These are phyloP conservation scores for Dendrobium officinale DNA, from an alignment of 106 monocot genomes.

Conservation along the genomic window DNA sequence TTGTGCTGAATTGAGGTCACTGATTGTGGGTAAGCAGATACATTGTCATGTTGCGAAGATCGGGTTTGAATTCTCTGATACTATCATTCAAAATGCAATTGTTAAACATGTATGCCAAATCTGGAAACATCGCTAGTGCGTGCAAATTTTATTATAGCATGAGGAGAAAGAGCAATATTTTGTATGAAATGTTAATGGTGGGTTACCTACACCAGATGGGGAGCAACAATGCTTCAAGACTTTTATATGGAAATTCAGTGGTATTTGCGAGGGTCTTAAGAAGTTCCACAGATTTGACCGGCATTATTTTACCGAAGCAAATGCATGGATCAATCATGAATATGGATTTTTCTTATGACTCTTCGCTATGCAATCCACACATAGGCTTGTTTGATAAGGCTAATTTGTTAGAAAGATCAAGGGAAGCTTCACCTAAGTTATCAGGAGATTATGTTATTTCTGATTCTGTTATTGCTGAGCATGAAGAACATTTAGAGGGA, in stretches of 20 bases:
- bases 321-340: constrained; percentile 60
- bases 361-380: constrained; percentile 14
- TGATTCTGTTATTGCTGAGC: background rate
- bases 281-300: constrained; percentile 22
- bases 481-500: background rate
- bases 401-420: background rate
- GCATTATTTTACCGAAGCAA: constrained; percentile 36
- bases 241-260: constrained; percentile 16
- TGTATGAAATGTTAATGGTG: constrained; percentile 44
- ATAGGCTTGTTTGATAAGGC: constrained; percentile 16
- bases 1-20: constrained; percentile 48
- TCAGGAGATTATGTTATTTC: constrained; percentile 3
- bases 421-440: constrained; percentile 4
- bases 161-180: constrained; percentile 29
- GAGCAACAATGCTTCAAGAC: constrained; percentile 25
- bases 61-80: constrained; percentile 61
- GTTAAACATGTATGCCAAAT: constrained; percentile 57
- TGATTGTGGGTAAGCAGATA: constrained; percentile 53
- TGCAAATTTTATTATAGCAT: constrained; percentile 46
- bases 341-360: constrained; percentile 46
- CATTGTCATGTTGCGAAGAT: constrained; percentile 45
- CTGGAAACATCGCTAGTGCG: constrained; percentile 35
- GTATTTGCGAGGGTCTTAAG: constrained; percentile 48
- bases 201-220: constrained; percentile 37
- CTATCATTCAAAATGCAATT: constrained; percentile 57